Percentiles rank a stretch among this genome's conserved stretches.
phyloP scores from a whole-genome alignment of 169 alveolate species.

The Prorocentrum cordatum region DNA sequence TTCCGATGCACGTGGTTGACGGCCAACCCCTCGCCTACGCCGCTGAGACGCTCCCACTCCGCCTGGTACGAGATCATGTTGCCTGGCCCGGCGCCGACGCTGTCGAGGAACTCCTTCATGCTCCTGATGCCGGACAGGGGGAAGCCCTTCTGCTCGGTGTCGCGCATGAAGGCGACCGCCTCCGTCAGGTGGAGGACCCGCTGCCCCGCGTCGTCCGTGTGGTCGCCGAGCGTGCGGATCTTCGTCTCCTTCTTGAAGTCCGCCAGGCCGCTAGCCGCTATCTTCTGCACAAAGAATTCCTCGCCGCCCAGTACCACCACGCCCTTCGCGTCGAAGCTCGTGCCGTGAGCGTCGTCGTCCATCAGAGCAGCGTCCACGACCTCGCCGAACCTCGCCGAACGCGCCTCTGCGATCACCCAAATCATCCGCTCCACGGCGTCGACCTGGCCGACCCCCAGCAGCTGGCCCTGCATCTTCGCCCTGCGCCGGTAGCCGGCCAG shows the following conservation, averaged over 20 bases:
- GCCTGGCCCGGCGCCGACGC: not conserved
- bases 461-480: too few species aligned
- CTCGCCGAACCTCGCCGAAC: not conserved
- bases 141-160: not conserved
- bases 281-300: not conserved
- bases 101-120: not conserved
- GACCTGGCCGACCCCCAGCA: not conserved
- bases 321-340: not conserved
- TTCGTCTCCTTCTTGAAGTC: not conserved
- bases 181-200: not conserved
- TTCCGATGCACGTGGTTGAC: not conserved
- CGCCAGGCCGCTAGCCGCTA: not conserved
- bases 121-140: not conserved
- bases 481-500: too few species aligned
- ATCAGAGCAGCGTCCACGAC: not conserved
- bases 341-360: not conserved
- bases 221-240: not conserved
- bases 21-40: not conserved
- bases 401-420: not conserved
- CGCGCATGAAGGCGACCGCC: not conserved
- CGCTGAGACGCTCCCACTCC: constrained; percentile 2
- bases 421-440: not conserved
- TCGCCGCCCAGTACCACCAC: too few species aligned
- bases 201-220: not conserved
- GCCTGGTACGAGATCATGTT: constrained; percentile 1